Evolutionary conservation across 768 basidiomycete genomes (phyloP).

Genomic region (Tylopilus vinaceipallidus): DNA sequence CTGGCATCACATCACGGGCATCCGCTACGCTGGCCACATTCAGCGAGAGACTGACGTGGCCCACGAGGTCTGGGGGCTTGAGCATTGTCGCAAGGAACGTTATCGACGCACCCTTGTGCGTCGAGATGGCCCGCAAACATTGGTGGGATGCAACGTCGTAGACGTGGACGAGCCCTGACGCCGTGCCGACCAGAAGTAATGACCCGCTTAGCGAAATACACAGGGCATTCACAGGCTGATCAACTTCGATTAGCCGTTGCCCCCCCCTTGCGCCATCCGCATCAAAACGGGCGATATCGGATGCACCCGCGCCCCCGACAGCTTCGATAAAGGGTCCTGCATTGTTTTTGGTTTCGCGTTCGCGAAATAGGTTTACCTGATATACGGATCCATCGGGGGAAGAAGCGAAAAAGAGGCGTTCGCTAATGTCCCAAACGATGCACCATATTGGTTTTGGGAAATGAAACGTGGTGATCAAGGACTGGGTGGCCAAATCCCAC

Average conservation of each 20-base stretch:
- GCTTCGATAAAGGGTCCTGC: conserved; percentile 59
- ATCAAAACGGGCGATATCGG: conserved; percentile 69
- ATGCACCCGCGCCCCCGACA: conserved; percentile 69
- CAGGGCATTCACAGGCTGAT: conserved; percentile 68
- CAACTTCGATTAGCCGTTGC: conserved; percentile 67
- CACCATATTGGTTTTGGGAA: conserved; percentile 75
- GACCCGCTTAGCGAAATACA: conserved; percentile 76
- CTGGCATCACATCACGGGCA: conserved; percentile 59
- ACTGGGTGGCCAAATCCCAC: conserved; percentile 75
- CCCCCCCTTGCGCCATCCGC: conserved; percentile 45
- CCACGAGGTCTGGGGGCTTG: conserved; percentile 84
- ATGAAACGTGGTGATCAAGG: conserved; percentile 82
- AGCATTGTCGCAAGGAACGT: conserved; percentile 76
- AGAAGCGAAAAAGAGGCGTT: conserved; percentile 86
- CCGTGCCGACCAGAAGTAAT: conserved; percentile 80
- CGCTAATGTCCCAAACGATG: conserved; percentile 78
- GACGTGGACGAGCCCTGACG: conserved; percentile 66
- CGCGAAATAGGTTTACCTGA: conserved; percentile 76
- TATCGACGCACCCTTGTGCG: conserved; percentile 67
- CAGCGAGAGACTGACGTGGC: conserved; percentile 64
- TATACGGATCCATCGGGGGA: conserved; percentile 73
- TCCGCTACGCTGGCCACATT: conserved; percentile 34
- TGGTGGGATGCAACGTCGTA: conserved; percentile 93
- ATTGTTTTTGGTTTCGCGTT: conserved; percentile 49
- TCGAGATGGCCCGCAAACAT: conserved; percentile 74